These are phyloP conservation scores for Colletotrichum camelliae DNA, from an alignment of 2,329 filamentous ascomycete species.

Conservation along the genomic window DNA sequence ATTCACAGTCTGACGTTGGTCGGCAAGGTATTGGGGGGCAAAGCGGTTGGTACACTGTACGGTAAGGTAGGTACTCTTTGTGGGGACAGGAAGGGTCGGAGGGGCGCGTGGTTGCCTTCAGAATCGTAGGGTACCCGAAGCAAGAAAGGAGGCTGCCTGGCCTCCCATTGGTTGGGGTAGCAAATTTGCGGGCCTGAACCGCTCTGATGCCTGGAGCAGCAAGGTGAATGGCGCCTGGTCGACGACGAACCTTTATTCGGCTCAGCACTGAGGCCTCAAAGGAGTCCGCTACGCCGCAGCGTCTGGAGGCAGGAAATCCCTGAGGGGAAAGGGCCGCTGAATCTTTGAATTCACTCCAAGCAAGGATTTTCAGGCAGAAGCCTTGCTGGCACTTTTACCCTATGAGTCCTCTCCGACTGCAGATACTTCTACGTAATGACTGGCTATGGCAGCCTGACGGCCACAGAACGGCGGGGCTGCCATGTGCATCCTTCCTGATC, in stretches of 20 bases:
- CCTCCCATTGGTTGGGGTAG: neutral
- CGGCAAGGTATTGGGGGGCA: neutral
- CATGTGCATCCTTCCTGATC: neutral
- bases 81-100: neutral
- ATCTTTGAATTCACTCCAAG: neutral
- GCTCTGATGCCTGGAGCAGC: conserved; percentile 11
- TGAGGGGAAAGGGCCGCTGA: neutral
- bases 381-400: neutral
- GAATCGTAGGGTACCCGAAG: neutral
- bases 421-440: neutral
- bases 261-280: neutral
- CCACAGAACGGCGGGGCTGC: neutral
- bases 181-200: neutral
- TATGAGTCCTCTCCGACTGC: neutral
- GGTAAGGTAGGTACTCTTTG: neutral
- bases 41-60: neutral
- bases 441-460: neutral
- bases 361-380: neutral
- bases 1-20: conserved; percentile 4
- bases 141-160: neutral
- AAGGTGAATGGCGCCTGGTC: neutral
- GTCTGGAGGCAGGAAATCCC: neutral
- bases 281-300: neutral
- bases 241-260: neutral
- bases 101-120: neutral